Conservation (phyloP, 2,329 filamentous ascomycete species). For the Neurospora crassa region DNA sequence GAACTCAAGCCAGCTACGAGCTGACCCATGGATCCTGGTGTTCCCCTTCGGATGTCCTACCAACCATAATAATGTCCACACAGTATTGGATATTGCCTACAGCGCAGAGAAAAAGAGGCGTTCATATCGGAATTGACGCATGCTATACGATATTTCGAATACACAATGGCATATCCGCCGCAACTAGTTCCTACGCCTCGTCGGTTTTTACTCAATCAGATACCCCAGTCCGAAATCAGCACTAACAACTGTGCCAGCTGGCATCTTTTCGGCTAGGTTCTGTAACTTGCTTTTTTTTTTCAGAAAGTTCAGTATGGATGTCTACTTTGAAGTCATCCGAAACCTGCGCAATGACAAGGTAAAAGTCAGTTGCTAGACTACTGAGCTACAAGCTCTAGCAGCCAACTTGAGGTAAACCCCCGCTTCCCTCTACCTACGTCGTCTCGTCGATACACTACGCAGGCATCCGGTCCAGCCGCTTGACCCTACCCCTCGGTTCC, state of each 20-base stretch:
- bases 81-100: neutral
- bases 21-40: neutral
- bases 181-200: neutral
- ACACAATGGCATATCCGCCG: neutral
- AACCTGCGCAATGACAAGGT: neutral
- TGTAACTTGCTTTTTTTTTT: neutral
- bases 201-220: neutral
- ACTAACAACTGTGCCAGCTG: neutral
- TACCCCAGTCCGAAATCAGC: neutral
- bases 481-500: constrained; percentile 9
- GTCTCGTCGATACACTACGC: neutral
- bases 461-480: constrained; percentile 8
- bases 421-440: neutral
- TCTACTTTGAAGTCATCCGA: neutral
- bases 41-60: neutral
- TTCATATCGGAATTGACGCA: neutral
- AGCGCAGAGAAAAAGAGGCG: neutral
- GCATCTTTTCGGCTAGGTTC: neutral
- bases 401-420: neutral
- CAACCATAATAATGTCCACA: neutral
- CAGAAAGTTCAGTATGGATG: neutral
- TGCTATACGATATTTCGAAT: neutral
- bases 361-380: neutral
- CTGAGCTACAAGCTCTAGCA: neutral
- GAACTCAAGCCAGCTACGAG: neutral